Percentiles rank a stretch among this genome's conserved stretches.
Evolutionary conservation across 495 filamentous ascomycete genomes (phyloP).

Genomic region (Mytilinidion resinicola): DNA sequence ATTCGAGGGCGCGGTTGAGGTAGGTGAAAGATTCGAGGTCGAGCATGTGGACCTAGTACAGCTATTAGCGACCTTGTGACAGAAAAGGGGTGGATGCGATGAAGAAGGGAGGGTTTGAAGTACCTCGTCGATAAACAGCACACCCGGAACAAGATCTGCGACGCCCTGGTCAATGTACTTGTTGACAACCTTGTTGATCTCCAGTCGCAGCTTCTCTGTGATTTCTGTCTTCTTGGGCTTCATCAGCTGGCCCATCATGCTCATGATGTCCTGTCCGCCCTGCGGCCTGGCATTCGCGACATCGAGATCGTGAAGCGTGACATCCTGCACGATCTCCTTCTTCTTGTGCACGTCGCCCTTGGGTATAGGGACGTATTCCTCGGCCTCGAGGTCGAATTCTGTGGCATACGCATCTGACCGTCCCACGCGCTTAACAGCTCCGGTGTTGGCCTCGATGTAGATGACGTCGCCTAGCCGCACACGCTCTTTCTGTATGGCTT

Average conservation of each 20-base stretch:
- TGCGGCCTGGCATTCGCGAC: constrained; percentile 91
- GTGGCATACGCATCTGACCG: constrained; percentile 93
- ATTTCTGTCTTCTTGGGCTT: constrained; percentile 99
- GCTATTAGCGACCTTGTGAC: constrained; percentile 4
- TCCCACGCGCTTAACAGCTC: constrained; percentile 92
- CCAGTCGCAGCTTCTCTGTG: constrained; percentile 86
- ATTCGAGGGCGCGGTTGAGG: constrained; percentile 92
- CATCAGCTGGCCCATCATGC: constrained; percentile 99
- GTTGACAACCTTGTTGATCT: constrained; percentile 98
- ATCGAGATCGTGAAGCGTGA: constrained; percentile 92
- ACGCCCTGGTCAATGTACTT: constrained; percentile 97
- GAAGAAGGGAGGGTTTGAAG: constrained; percentile 24
- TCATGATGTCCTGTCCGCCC: constrained; percentile 98
- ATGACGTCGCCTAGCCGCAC: constrained; percentile 95
- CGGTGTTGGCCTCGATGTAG: constrained; percentile 98
- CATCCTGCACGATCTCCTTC: constrained; percentile 99
- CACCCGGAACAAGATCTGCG: constrained; percentile 94
- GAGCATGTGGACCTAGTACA: constrained; percentile 83
- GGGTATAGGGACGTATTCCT: constrained; percentile 96
- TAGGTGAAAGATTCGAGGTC: constrained; percentile 99
- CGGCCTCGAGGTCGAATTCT: constrained; percentile 96
- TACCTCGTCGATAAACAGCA: constrained; percentile 98
- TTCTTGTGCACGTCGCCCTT: constrained; percentile 99
- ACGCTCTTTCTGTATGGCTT: constrained; percentile 96
- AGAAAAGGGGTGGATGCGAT: background rate